Percentiles rank a stretch among this genome's conserved stretches.
Conservation (phyloP, 75 land plant genomes). For the Larix kaempferi region DNA sequence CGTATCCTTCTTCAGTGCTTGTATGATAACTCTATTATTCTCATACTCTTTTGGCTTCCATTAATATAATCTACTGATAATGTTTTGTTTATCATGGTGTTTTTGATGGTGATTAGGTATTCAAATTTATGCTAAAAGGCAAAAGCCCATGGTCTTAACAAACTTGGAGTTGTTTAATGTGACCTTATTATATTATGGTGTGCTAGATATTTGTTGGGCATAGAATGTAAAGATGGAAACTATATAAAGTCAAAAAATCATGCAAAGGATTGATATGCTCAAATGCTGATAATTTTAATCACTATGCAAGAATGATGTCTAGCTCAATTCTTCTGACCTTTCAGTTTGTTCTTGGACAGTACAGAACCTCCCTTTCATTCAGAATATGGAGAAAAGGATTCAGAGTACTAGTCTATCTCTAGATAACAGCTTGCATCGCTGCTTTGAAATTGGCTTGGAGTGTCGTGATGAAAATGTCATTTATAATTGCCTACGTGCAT, state of each 20-base stretch:
- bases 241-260: neutral
- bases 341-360: constrained; percentile 25
- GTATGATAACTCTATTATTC: too few species aligned
- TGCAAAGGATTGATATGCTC: neutral
- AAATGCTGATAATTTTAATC: neutral
- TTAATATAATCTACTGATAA: neutral
- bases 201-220: neutral
- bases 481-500: constrained; percentile 93
- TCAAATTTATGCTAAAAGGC: neutral
- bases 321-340: constrained; percentile 2
- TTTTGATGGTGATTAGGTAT: neutral
- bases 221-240: constrained; percentile 3
- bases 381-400: constrained; percentile 87
- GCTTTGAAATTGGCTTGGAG: constrained; percentile 78
- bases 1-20: too few species aligned
- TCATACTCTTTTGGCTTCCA: neutral
- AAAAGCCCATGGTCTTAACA: neutral
- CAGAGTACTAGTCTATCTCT: constrained; percentile 67
- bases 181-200: neutral
- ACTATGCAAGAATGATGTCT: neutral
- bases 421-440: constrained; percentile 68
- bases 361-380: constrained; percentile 93
- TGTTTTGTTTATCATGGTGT: neutral
- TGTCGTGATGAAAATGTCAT: constrained; percentile 73
- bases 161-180: neutral